phyloP scores from a whole-genome alignment of 306 rosid species.

The Castanopsis chinensis region DNA sequence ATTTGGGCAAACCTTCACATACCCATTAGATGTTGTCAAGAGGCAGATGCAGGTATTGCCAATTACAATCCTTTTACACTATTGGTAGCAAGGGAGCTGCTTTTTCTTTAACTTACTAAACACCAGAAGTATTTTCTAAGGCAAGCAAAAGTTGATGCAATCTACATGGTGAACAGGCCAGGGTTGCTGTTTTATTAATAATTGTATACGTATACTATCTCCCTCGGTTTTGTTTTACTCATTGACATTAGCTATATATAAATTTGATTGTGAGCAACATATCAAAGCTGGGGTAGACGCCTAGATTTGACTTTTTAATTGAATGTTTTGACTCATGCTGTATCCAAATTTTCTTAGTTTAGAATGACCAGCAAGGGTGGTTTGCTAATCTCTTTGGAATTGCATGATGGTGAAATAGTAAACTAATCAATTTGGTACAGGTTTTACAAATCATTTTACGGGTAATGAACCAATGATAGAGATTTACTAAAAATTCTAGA shows the following conservation, averaged over 20 bases:
- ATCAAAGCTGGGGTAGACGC: background rate
- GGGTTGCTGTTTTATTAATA: background rate
- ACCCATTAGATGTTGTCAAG: conserved; percentile 94
- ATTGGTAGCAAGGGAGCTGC: background rate
- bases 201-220: background rate
- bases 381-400: background rate
- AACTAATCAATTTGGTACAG: background rate
- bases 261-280: background rate
- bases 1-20: conserved; percentile 93
- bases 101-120: background rate
- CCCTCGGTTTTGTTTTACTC: background rate
- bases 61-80: background rate
- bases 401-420: background rate
- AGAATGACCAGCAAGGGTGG: background rate
- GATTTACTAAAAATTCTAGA: background rate
- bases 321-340: background rate
- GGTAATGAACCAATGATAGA: background rate
- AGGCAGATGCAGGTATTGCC: conserved; percentile 93
- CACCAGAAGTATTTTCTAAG: background rate
- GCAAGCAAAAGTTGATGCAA: background rate
- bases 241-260: background rate
- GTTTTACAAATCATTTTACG: background rate
- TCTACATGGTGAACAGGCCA: background rate
- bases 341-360: background rate
- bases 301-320: background rate